Conservation (phyloP, 2,329 filamentous ascomycete species). For the Colletotrichum acutatum region DNA sequence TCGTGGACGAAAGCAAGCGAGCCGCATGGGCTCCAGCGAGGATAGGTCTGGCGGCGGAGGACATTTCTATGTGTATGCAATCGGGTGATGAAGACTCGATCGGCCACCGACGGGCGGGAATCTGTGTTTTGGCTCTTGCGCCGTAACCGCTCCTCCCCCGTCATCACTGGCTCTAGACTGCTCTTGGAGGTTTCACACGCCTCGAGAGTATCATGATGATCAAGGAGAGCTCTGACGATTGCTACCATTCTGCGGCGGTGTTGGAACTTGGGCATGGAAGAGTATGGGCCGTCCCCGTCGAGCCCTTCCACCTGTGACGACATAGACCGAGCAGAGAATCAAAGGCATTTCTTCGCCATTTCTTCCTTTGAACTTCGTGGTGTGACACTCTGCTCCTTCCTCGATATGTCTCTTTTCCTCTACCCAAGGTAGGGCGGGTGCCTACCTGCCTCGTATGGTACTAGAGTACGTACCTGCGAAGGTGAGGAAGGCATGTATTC, state of each 20-base stretch:
- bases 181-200: constrained; percentile 40
- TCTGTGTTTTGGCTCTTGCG: constrained; percentile 38
- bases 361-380: neutral
- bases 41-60: neutral
- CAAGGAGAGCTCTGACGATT: constrained; percentile 71
- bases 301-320: neutral
- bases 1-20: neutral
- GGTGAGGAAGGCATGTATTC: neutral
- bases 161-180: constrained; percentile 51
- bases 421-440: too few relatives aligned
- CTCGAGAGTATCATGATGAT: constrained; percentile 53
- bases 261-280: neutral
- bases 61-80: constrained; percentile 39
- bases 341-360: constrained; percentile 13
- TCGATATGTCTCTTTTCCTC: neutral
- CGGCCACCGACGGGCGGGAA: constrained; percentile 18
- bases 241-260: constrained; percentile 19
- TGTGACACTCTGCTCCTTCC: neutral
- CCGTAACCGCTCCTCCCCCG: constrained; percentile 52
- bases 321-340: constrained; percentile 11
- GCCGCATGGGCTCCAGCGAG: neutral
- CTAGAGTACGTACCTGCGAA: neutral
- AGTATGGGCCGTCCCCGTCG: neutral
- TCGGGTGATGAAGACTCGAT: constrained; percentile 60
- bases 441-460: too few relatives aligned